These are phyloP conservation scores for Talaromyces piceae DNA, from an alignment of 2,329 filamentous ascomycete genomes.

Conservation along the genomic window DNA sequence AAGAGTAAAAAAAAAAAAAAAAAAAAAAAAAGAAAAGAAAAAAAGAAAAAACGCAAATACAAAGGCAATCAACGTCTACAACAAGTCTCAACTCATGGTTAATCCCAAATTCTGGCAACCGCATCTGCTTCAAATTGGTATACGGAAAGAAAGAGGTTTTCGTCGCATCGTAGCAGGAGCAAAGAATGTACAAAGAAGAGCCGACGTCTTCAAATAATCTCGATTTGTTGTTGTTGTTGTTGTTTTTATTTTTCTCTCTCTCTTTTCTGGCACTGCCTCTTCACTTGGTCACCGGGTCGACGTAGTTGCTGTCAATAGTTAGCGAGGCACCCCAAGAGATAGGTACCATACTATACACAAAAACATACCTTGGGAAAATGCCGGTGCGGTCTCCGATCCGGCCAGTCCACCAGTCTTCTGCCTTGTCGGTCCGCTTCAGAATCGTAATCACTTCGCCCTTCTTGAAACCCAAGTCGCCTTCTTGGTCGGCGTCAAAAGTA, in stretches of 20 bases:
- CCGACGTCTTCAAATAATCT: not conserved
- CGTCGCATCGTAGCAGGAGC: not conserved
- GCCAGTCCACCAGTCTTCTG: constrained; percentile 97
- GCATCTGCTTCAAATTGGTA: constrained; percentile 1
- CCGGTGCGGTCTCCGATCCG: constrained; percentile 76
- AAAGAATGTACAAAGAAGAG: constrained; percentile 1
- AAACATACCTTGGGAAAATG: constrained; percentile 74
- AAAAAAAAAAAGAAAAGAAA: constrained; percentile 6
- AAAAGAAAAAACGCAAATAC: not conserved
- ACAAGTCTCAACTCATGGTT: not conserved
- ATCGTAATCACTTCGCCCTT: constrained; percentile 97
- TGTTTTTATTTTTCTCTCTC: not conserved
- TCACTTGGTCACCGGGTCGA: constrained; percentile 13
- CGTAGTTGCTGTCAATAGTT: constrained; percentile 26
- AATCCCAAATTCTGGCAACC: not conserved
- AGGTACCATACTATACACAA: not conserved
- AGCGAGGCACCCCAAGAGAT: not conserved
- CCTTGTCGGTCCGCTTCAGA: constrained; percentile 85
- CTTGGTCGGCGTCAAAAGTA: constrained; percentile 89
- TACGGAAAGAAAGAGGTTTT: not conserved
- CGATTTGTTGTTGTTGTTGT: too few relatives aligned
- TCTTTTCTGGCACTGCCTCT: too few relatives aligned
- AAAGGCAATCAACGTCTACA: too few relatives aligned
- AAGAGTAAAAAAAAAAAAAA: constrained; percentile 12
- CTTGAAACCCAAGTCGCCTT: constrained; percentile 88